phyloP scores from a whole-genome alignment of 2,329 filamentous ascomycete species.

The Onygena corvina region DNA sequence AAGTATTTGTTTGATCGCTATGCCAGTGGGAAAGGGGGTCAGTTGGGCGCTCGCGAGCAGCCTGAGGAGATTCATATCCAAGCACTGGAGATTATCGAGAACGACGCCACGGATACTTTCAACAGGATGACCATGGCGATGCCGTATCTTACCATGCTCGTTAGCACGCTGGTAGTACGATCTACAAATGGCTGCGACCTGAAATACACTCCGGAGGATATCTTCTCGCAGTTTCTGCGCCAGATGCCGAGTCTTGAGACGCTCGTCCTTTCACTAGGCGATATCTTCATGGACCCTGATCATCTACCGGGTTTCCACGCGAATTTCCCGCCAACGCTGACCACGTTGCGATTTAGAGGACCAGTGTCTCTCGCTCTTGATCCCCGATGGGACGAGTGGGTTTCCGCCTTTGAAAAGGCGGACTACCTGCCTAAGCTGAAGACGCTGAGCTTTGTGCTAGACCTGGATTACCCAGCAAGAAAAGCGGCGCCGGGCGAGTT shows the following conservation, averaged over 20 bases:
- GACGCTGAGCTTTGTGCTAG: conserved; percentile 19
- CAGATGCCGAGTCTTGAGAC: conserved; percentile 15
- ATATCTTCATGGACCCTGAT: conserved; percentile 16
- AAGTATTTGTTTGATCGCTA: too few relatives aligned
- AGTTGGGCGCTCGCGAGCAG: too few relatives aligned
- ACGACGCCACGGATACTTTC: conserved; percentile 20
- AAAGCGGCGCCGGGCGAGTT: not conserved
- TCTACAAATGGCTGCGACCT: conserved; percentile 19
- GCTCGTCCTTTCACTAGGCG: conserved; percentile 18
- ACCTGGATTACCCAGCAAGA: conserved; percentile 14
- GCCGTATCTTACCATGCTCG: conserved; percentile 15
- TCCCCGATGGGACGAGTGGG: conserved; percentile 18
- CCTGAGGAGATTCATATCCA: conserved; percentile 12
- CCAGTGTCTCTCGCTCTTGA: conserved; percentile 16
- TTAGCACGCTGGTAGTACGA: conserved; percentile 16
- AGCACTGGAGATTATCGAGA: conserved; percentile 21
- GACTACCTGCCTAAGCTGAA: conserved; percentile 18
- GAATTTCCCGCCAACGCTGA: conserved; percentile 18
- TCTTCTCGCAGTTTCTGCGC: conserved; percentile 14
- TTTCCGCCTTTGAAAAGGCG: conserved; percentile 16
- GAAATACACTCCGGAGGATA: conserved; percentile 10
- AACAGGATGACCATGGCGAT: conserved; percentile 17
- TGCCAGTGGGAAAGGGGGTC: too few relatives aligned
- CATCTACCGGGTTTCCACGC: conserved; percentile 17
- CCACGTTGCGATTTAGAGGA: conserved; percentile 20